Evolutionary conservation across 1,284 basidiomycete genomes (phyloP), one percentile per base, ranked within the genome.

Genomic region (Ustilago xerochloae): DNA sequence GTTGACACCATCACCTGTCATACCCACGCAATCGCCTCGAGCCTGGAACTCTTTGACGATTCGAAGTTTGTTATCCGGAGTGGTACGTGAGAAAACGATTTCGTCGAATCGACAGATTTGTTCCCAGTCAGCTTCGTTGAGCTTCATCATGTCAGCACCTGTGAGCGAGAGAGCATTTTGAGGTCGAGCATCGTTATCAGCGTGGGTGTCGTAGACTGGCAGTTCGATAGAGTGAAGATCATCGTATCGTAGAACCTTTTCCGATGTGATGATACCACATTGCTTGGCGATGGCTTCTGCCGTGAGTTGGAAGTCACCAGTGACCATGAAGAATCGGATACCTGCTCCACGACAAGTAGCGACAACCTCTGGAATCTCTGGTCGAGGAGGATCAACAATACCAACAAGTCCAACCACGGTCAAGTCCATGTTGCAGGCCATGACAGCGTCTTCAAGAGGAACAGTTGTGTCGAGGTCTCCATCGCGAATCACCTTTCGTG

Each of bases 51-150:
- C 87, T 54, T 88, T 88, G 55, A 91, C 90, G 66, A 91, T 91
- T 22, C 87, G 86, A 13, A 91, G 85, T 81, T 92, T 92, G 51
- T 84, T 78, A 77, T 91, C 89, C 0, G 91, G 91, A 0, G 89
- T 90, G 0, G 90, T 91, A 28, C 91, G 87, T 0, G 90, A 90
- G 64, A 92, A 91, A 9, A 91, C 90, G 57, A 91, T 87, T 80
- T 91, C 91, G 33, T 88, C 86, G 78, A 90, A 91, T 45, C 86
- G 78, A 39, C 87, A 87, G n/a, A 87, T 85, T 53, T 85, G 84
- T 45, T 88, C 85, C 89, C 89, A 90, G 24, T 63, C 68, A 7
- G 66, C 32, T 28, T 54, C 45, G 16, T 32, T 24, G 26, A 78
- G 53, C 35, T 61, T 65, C 50, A 68, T 68, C 36, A 68, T 46